Base-by-base conservation (phyloP, 116 monocot genomes). In the Iris pallida region DNA sequence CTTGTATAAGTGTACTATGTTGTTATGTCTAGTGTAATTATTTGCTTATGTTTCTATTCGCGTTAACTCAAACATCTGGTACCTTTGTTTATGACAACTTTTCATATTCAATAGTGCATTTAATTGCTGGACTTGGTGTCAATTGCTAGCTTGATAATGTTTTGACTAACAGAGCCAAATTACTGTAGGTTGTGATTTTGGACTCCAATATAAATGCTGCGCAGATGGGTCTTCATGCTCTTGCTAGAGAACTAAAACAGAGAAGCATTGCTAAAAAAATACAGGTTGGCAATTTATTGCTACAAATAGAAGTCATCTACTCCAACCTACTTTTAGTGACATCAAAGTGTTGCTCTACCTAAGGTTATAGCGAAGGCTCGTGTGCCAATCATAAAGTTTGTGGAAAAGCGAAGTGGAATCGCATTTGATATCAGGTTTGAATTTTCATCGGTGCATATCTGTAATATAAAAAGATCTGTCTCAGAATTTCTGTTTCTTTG, bases 311-410 rank as follows among this genome's bases (percentile, higher is more conserved):
- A 4, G 5, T 20, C 9, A 65, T 19, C 12, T 7, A 47, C 10
- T 46, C 16, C 9, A 4, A 65, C 20, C 51, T 65, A 6, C 14
- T 15, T 59, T 59, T n/a, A 12, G 16, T 70, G 59, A 14, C 44
- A 59, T 49, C 42, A 11, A 9, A 20, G 61, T 55, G 30, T 49
- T 73, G 8, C 45, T 61, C 47, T 17, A 63, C 65, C 42, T 18
- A 64, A 95, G 95, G 95, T 95, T 53, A 89, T 95, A 81, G 88
- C 84, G n/a, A 95, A 86, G 78, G 95, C 95, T 64, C 95, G 95
- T 62, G 95, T 95, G 13, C 95, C 95, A n/a, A 95, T 95, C 72
- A 77, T 95, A 62, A 95, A 95, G 75, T 95, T 95, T 75, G 70
- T 95, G 47, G 95, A 95, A 82, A 91, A 74, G 69, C 66, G 63